Percentiles rank a stretch among this genome's conserved stretches.
Evolutionary conservation across 257 asterid genomes (phyloP).

Genomic region (Lantana camara): DNA sequence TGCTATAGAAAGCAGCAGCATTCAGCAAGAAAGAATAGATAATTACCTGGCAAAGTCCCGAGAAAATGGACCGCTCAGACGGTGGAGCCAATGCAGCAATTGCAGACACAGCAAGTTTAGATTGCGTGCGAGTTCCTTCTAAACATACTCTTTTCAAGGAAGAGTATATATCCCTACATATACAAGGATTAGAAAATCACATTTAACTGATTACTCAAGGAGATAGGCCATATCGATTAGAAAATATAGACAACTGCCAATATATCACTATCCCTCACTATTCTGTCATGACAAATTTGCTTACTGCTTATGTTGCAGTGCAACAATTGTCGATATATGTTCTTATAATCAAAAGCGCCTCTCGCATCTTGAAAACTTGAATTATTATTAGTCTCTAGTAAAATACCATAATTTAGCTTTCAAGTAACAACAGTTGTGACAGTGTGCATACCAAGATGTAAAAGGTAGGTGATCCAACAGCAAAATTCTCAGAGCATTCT

Average conservation of each 20-base stretch:
- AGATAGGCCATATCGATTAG: slow-evolving; percentile 11
- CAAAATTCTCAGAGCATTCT: background rate
- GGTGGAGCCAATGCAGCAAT: slow-evolving; percentile 60
- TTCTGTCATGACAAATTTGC: background rate
- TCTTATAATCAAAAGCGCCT: slow-evolving; percentile 7
- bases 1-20: slow-evolving; percentile 4
- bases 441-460: slow-evolving; percentile 11
- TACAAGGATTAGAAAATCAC: slow-evolving; percentile 26
- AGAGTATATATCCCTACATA: slow-evolving; percentile 62
- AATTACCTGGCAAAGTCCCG: slow-evolving; percentile 72
- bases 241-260: no score
- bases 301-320: background rate
- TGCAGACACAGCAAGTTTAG: slow-evolving; percentile 82
- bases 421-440: background rate
- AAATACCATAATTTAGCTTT: background rate
- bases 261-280: background rate
- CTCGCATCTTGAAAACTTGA: background rate
- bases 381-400: background rate
- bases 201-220: slow-evolving; percentile 14
- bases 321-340: background rate
- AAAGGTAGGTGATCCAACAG: slow-evolving; percentile 11
- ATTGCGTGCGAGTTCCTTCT: slow-evolving; percentile 71
- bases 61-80: slow-evolving; percentile 47
- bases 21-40: slow-evolving; percentile 21
- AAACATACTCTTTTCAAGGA: slow-evolving; percentile 75